phyloP scores from a whole-genome alignment of 1,139 yeast genomes.

The Blastobotrys apis region DNA sequence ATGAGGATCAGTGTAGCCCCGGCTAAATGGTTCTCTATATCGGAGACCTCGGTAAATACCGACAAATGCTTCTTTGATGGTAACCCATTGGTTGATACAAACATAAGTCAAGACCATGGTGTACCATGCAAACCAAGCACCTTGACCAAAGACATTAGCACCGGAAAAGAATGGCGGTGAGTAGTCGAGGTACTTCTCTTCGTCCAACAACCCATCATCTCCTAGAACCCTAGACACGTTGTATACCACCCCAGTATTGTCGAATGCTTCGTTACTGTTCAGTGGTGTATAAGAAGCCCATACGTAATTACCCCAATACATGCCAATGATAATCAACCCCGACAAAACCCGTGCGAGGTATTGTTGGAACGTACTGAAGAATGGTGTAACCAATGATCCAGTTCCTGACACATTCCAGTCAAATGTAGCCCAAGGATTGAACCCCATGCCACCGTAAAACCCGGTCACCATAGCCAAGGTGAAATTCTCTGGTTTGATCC shows the following conservation, averaged over 20 bases:
- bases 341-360: slow-evolving; percentile 43
- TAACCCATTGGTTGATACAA: slow-evolving; percentile 20
- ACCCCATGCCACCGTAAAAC: slow-evolving; percentile 49
- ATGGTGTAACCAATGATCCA: slow-evolving; percentile 40
- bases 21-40: slow-evolving; percentile 1
- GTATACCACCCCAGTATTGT: slow-evolving; percentile 45
- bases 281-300: slow-evolving; percentile 53
- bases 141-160: slow-evolving; percentile 38
- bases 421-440: slow-evolving; percentile 51
- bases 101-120: slow-evolving; percentile 27
- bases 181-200: slow-evolving; percentile 30
- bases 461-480: slow-evolving; percentile 54
- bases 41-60: slow-evolving; percentile 20
- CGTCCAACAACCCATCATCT: slow-evolving; percentile 33
- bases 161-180: slow-evolving; percentile 46
- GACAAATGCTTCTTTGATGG: slow-evolving; percentile 1
- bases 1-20: slow-evolving; percentile 41
- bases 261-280: slow-evolving; percentile 44
- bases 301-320: slow-evolving; percentile 48
- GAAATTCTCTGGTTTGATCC: slow-evolving; percentile 55
- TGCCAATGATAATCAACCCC: slow-evolving; percentile 42
- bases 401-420: slow-evolving; percentile 43
- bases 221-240: slow-evolving; percentile 37
- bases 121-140: slow-evolving; percentile 35
- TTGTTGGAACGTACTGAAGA: slow-evolving; percentile 42